Evolutionary conservation across 2,329 filamentous ascomycete genomes (phyloP).

Genomic region (Phoma herbarum): DNA sequence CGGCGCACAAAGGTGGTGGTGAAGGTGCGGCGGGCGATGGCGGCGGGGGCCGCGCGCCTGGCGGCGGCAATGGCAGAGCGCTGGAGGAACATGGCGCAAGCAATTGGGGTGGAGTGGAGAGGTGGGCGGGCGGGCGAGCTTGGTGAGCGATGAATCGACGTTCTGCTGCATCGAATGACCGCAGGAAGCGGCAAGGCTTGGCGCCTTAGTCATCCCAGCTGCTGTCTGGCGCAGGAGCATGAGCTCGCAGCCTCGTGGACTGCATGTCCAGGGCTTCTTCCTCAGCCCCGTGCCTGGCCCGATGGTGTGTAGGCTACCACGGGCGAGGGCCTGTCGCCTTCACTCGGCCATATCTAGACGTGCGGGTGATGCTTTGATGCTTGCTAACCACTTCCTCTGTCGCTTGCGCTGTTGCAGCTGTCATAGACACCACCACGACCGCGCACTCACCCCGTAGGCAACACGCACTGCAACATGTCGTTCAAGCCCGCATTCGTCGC

Average conservation of each 20-base stretch:
- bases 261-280: background rate
- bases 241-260: background rate
- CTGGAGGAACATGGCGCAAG: constrained; percentile 58
- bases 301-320: background rate
- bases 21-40: constrained; percentile 57
- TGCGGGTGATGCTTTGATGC: constrained; percentile 3
- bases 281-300: constrained; percentile 1
- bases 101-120: constrained; percentile 49
- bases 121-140: constrained; percentile 40
- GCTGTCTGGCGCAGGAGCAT: background rate
- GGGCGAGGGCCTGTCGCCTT: background rate
- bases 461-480: constrained; percentile 3
- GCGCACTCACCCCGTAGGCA: background rate
- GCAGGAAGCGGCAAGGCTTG: constrained; percentile 15
- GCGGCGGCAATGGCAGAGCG: constrained; percentile 59
- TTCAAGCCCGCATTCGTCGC: constrained; percentile 70
- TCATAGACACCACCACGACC: constrained; percentile 7
- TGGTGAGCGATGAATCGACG: constrained; percentile 36
- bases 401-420: constrained; percentile 9
- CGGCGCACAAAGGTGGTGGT: constrained; percentile 57
- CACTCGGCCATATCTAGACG: background rate
- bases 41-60: constrained; percentile 55
- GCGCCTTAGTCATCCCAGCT: constrained; percentile 11
- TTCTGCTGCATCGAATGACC: constrained; percentile 33
- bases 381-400: constrained; percentile 3